These are phyloP conservation scores for Eucalyptus brandiana DNA, from an alignment of 345 rosid species.

Conservation along the genomic window DNA sequence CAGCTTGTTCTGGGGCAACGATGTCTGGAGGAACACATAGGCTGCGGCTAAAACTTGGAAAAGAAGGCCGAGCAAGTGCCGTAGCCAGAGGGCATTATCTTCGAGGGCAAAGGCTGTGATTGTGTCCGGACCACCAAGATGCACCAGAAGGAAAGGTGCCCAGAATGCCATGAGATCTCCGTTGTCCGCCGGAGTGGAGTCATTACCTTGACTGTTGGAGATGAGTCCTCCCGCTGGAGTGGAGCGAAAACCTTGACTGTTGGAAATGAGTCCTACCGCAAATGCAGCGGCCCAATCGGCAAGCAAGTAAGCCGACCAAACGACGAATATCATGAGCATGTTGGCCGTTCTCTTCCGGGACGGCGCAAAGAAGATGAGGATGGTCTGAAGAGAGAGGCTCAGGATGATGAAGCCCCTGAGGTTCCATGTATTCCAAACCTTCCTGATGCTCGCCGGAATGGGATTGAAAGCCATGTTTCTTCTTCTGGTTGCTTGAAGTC, in stretches of 20 bases:
- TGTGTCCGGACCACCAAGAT: conserved; percentile 39
- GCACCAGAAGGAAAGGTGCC: conserved; percentile 62
- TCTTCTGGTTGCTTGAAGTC: neutral
- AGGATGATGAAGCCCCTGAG: conserved; percentile 39
- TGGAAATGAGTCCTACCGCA: conserved; percentile 44
- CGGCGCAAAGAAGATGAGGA: conserved; percentile 41
- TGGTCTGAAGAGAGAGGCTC: conserved; percentile 41
- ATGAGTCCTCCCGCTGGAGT: conserved; percentile 26
- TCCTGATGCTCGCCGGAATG: conserved; percentile 13
- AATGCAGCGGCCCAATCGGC: conserved; percentile 57
- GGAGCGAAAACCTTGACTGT: neutral
- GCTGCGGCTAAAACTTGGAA: too few species aligned
- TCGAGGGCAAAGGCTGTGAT: conserved; percentile 60
- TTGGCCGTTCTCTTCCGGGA: conserved; percentile 27
- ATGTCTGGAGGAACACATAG: too few species aligned
- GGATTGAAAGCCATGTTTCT: neutral
- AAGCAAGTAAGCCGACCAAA: conserved; percentile 49
- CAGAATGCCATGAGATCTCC: conserved; percentile 42
- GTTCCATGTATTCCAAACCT: conserved; percentile 42
- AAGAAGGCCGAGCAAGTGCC: conserved; percentile 7
- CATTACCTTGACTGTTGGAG: conserved; percentile 12
- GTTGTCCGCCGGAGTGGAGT: neutral
- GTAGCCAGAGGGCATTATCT: conserved; percentile 58
- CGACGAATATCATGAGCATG: conserved; percentile 9
- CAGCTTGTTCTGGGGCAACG: too few species aligned